Evolutionary conservation across 2,329 filamentous ascomycete genomes (phyloP), one percentile per base, ranked within the genome.

Genomic region (Allantophomopsis lycopodina): DNA sequence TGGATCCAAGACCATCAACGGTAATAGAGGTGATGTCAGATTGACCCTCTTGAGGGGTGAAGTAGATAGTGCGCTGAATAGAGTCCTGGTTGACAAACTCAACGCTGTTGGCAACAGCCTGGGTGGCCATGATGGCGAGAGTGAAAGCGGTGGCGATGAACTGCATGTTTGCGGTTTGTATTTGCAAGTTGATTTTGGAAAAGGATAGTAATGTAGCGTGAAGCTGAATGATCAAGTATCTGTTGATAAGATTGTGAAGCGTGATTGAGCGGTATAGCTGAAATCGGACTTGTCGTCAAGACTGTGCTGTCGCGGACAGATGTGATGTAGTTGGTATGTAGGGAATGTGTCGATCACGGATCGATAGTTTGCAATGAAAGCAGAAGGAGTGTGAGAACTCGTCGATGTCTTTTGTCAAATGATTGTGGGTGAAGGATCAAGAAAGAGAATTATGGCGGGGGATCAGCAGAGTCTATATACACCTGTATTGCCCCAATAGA

Each of bases 41-140:
- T 11, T 42, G 37, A 16, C 51, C 52, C 2, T 35, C 34, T 32
- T 48, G 45, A 12, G 47, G 28, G 17, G 53, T 53, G 51, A 57
- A 57, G 48, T 45, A 20, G 32, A 58, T 46, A 42, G 53, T 55
- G 34, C 55, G 53, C 42, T 57, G 53, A 28, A 57, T 60, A 42
- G 56, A 49, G 54, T 79, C 76, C 38, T 75, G 68, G 48, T 71
- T 76, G 57, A 67, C 50, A 60, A 79, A 77, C 48, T 68, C 73
- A 50, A 79, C 58, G 30, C 59, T 58, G 57, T 66, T 69, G 42
- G 67, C 69, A 40, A 53, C 54, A 50, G 56, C 64, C 38, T 63
- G 48, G 44, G 62, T 56, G 42, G 63, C 63, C 47, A 66, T 53
- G 46, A 55, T 53, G 48, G 65, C 56, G 52, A 69, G 49, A 50